Conservation (phyloP, 129 eudicot species). For the Silybum marianum region DNA sequence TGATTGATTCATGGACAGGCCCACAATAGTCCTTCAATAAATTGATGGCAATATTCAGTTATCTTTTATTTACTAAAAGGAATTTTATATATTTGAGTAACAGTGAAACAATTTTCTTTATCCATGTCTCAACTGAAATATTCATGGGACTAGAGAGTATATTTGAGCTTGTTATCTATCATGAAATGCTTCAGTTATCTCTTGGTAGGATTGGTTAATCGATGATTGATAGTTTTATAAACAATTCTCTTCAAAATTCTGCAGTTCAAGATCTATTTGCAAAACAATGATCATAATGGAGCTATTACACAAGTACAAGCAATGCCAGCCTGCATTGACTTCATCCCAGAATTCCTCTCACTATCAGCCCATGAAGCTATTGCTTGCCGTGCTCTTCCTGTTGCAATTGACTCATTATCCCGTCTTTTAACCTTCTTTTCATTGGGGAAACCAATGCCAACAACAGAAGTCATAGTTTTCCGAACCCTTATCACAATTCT, state of each 20-base stretch:
- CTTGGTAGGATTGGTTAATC: background rate
- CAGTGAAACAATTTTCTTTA: background rate
- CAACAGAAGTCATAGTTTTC: slow-evolving; percentile 70
- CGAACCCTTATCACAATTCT: slow-evolving; percentile 80
- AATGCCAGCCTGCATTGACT: slow-evolving; percentile 80
- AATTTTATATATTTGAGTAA: background rate
- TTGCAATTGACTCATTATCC: slow-evolving; percentile 76
- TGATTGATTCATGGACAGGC: background rate
- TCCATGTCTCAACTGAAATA: slow-evolving; percentile 2
- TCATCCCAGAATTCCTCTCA: slow-evolving; percentile 85
- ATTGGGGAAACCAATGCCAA: slow-evolving; percentile 74
- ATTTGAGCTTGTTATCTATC: slow-evolving; percentile 6
- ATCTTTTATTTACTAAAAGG: background rate
- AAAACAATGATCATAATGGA: slow-evolving; percentile 63
- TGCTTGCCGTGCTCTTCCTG: slow-evolving; percentile 70
- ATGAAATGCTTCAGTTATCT: background rate
- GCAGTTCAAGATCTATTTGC: slow-evolving; percentile 90
- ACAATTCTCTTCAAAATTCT: slow-evolving; percentile 2
- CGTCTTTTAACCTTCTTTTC: slow-evolving; percentile 74
- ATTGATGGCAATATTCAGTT: background rate
- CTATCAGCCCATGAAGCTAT: slow-evolving; percentile 96
- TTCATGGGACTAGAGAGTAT: background rate
- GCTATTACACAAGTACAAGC: slow-evolving; percentile 86
- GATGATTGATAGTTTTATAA: slow-evolving; percentile 8
- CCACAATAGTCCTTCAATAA: background rate